Evolutionary conservation across 495 filamentous ascomycete species (phyloP).

Genomic region (Aspergillus bridgeri): DNA sequence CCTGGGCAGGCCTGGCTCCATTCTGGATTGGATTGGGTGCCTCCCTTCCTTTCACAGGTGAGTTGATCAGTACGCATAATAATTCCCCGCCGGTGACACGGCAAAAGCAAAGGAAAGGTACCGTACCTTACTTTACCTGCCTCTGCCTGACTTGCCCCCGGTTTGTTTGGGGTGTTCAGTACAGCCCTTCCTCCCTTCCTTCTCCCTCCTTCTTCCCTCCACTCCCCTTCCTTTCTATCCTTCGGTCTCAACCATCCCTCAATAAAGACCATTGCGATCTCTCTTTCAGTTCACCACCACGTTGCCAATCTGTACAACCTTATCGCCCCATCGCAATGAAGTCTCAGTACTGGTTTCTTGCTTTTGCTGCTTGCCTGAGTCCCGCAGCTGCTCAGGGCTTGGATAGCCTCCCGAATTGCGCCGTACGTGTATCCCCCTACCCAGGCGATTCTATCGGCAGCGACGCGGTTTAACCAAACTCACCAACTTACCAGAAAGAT

Average conservation of each 20-base stretch:
- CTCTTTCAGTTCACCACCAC: not conserved
- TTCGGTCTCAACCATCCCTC: not conserved
- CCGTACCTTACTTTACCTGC: too few species aligned
- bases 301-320: not conserved
- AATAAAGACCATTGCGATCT: not conserved
- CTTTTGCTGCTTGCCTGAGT: constrained; percentile 29
- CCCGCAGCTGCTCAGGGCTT: constrained; percentile 40
- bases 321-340: constrained; percentile 31
- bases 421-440: constrained; percentile 21
- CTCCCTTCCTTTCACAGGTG: too few species aligned
- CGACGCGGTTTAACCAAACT: too few species aligned
- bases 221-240: not conserved
- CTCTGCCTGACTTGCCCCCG: too few species aligned
- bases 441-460: not conserved
- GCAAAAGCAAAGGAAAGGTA: too few species aligned
- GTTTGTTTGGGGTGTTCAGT: too few species aligned
- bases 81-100: too few species aligned
- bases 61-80: too few species aligned
- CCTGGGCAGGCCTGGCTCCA: too few species aligned
- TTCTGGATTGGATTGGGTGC: too few species aligned
- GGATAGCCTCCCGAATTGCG: constrained; percentile 50
- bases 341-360: constrained; percentile 26
- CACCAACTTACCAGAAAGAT: constrained; percentile 41
- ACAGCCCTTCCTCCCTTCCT: not conserved
- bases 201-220: not conserved